Conservation (phyloP, 2,329 filamentous ascomycete genomes). For the Teratosphaeria gauchensis region DNA sequence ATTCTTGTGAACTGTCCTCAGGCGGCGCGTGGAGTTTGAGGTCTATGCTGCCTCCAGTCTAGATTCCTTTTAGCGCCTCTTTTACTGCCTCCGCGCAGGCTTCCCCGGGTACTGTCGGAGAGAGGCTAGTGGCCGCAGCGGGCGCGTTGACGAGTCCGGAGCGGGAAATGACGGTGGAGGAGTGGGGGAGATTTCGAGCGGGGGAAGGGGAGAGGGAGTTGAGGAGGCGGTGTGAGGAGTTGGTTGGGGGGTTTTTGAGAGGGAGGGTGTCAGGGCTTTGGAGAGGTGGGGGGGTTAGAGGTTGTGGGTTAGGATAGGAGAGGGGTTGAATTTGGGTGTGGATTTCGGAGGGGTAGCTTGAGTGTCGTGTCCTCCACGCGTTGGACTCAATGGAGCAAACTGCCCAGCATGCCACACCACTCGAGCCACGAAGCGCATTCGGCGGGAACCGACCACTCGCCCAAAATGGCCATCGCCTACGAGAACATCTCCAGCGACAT, state of each 20-base stretch:
- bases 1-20: too few species aligned
- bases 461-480: constrained; percentile 43
- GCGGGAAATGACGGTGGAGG: constrained; percentile 82
- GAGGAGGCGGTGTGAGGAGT: constrained; percentile 68
- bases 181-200: constrained; percentile 83
- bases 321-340: too few species aligned
- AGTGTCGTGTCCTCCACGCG: too few species aligned
- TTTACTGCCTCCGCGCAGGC: constrained; percentile 38
- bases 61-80: too few species aligned
- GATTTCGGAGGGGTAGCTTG: too few species aligned
- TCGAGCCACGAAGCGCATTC: too few species aligned
- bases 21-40: too few species aligned
- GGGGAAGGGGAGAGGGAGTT: constrained; percentile 69
- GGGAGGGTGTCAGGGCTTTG: constrained; percentile 70
- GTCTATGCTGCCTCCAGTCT: too few species aligned
- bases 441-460: too few species aligned
- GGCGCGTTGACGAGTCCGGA: constrained; percentile 62
- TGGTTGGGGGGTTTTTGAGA: constrained; percentile 78
- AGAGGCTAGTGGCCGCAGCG: constrained; percentile 35
- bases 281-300: constrained; percentile 58
- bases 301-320: neutral
- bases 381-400: too few species aligned
- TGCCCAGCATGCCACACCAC: too few species aligned
- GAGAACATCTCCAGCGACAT: constrained; percentile 77
- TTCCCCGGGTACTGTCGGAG: constrained; percentile 14